Conservation (phyloP, 371 early-diverging fungal species). For the Rhizopus stolonifer region DNA sequence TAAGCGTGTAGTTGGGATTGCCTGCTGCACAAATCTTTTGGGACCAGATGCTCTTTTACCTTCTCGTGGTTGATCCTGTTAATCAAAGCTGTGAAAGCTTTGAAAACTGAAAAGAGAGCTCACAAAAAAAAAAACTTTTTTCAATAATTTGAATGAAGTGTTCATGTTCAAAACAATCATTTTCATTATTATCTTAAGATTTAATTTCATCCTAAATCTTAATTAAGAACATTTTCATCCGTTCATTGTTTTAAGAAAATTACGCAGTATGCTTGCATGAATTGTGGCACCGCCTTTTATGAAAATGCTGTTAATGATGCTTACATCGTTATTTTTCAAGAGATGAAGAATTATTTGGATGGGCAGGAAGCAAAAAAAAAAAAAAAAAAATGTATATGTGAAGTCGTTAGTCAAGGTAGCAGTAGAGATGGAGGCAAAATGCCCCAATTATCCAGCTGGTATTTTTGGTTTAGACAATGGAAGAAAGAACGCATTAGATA, state of each 20-base stretch:
- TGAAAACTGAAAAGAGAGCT: slow-evolving; percentile 10
- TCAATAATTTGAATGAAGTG: slow-evolving; percentile 2
- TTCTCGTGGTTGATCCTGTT: slow-evolving; percentile 18
- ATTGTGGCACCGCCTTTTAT: slow-evolving; percentile 1
- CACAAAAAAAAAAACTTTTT: not conserved
- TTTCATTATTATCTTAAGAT: not conserved
- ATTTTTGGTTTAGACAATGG: slow-evolving; percentile 1
- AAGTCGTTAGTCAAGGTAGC: slow-evolving; percentile 1
- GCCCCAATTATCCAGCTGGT: not conserved
- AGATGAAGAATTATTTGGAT: slow-evolving; percentile 2
- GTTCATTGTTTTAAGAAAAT: no score
- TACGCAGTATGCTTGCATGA: no score
- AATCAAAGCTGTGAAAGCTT: slow-evolving; percentile 8
- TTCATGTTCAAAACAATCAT: not conserved
- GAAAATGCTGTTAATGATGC: slow-evolving; percentile 2
- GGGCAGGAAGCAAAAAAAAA: slow-evolving; percentile 1
- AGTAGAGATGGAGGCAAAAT: slow-evolving; percentile 1
- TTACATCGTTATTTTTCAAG: not conserved
- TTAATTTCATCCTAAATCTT: slow-evolving; percentile 1
- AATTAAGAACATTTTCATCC: slow-evolving; percentile 1
- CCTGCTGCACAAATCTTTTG: slow-evolving; percentile 6
- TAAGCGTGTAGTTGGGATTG: slow-evolving; percentile 7
- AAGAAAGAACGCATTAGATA: slow-evolving; percentile 2
- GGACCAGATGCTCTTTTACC: slow-evolving; percentile 12
- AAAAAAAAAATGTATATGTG: no score